Evolutionary conservation across 768 basidiomycete species (phyloP), one percentile per base, ranked within the genome.

Genomic region (Lepiota venenata): DNA sequence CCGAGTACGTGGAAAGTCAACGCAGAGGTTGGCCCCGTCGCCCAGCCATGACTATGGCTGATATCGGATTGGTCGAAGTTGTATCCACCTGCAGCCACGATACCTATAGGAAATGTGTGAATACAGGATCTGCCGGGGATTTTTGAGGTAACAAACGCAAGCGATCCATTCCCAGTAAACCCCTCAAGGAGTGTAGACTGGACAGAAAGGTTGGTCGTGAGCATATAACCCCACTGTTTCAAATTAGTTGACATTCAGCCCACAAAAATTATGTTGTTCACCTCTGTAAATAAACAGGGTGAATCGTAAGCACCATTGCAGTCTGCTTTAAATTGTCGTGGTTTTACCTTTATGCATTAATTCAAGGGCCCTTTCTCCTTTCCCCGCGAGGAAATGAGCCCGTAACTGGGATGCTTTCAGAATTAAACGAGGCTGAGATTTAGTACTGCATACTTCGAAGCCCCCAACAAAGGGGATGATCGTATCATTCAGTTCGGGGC

Each of bases 1-100:
- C 81, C 81, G 15, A 80, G 71, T 27, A 81, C 71, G 62, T 81
- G 81, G 65, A 76, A 78, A 2, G 80, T 81, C 9, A 82, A 66
- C 6, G 81, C 79, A 8, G 78, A 75, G 0, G 81, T 83, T 0
- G 82, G 78, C 0, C 81, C 82, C 0, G 80, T 69, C 54, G 75
- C 77, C 82, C 82, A 83, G 5, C 81, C 81, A 59, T 83, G 82
- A 0, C 79, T 65, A 60, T 83, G 81, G 18, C 76, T 77, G 4
- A 78, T 82, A 62, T 82, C 82, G 0, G 80, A 71, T 0, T 79
- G 69, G 58, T 82, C 82, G 63, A 74, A 71, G 63, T 79, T 78
- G 68, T 82, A 83, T 3, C 81, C 82, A 16, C 65, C 63, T 56
- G 78, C 71, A 2, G n/a, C 71, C 72, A 18, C 82, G 79, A 58